Base-by-base conservation (phyloP, 2,329 filamentous ascomycete species). In the Biscogniauxia sp. region DNA sequence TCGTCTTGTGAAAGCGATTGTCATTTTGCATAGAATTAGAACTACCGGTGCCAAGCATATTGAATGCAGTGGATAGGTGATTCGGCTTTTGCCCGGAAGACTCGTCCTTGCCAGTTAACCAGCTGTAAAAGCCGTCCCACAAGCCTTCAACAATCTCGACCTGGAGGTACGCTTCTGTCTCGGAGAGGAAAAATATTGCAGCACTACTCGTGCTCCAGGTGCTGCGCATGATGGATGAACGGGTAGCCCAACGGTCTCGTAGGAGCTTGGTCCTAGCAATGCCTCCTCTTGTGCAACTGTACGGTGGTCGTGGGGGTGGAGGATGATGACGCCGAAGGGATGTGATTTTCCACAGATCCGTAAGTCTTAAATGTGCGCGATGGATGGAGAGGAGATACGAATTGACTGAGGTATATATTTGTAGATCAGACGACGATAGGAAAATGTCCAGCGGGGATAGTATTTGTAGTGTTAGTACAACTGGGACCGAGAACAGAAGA, bases 121-220 rank as follows among this genome's bases (percentile, higher is more conserved):
- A 97, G 15, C 76, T 74, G 57, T 90, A 85, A 68, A 98, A 93
- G 56, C 90, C 87, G 17, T 88, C 84, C 86, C 93, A 97, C 1
- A 92, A 88, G 32, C 88, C 88, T 61, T 88, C 86, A 15, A 97
- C 88, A 6, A 98, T 88, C 71, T 97, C 93, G 1, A 91, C 92
- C 74, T 97, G 94, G 52, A 98, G 87, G 69, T 96, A 98, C 2
- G 87, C 87, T 66, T 94, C 90, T 15, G 92, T 89, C 73, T 97
- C 93, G 0, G 91, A 92, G 3, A 98, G 81, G 67, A 98, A 90
- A 77, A 97, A 97, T 3, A 96, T 85, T 1, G 92, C 89, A 2
- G 93, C 91, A 70, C 91, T 93, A 67, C 90, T 89, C 0, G 92
- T 96, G 0, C 93, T 94, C 95, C 95, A 99, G 0, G 94, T 85